These are phyloP conservation scores for Verticillium alfalfae DNA, from an alignment of 2,329 filamentous ascomycete genomes.

Conservation along the genomic window DNA sequence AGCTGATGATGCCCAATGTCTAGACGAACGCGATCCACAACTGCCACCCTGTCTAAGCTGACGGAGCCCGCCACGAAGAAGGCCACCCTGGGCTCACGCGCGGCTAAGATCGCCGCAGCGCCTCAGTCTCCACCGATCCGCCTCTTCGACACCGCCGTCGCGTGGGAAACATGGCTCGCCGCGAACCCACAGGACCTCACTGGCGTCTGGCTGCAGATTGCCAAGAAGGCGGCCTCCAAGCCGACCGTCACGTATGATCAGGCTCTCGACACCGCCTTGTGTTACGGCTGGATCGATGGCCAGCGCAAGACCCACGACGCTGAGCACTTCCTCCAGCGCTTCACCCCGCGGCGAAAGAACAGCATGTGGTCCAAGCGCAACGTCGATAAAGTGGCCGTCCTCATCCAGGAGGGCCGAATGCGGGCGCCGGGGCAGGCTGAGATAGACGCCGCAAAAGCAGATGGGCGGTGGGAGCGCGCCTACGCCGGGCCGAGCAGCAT, in stretches of 20 bases:
- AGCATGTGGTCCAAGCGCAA: constrained; percentile 58
- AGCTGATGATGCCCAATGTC: not conserved
- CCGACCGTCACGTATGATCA: constrained; percentile 40
- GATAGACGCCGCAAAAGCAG: constrained; percentile 48
- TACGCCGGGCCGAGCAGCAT: constrained; percentile 45
- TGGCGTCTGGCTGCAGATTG: constrained; percentile 42
- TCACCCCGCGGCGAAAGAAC: constrained; percentile 49
- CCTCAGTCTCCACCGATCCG: constrained; percentile 11
- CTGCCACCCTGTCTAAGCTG: not conserved
- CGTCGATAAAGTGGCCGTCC: constrained; percentile 39
- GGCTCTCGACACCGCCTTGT: constrained; percentile 52
- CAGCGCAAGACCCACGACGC: constrained; percentile 39
- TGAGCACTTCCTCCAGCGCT: constrained; percentile 46
- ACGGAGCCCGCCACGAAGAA: not conserved
- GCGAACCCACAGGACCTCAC: constrained; percentile 21
- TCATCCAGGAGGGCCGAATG: constrained; percentile 44
- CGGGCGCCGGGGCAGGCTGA: constrained; percentile 37
- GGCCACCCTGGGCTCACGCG: not conserved
- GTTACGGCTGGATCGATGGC: constrained; percentile 60
- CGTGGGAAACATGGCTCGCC: constrained; percentile 32
- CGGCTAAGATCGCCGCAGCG: not conserved
- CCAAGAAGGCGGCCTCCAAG: constrained; percentile 38
- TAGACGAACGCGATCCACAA: not conserved
- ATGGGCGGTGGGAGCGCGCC: constrained; percentile 54
- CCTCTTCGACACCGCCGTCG: constrained; percentile 19